phyloP scores from a whole-genome alignment of 192 early-diverging fungal species.

The Spinellus fusiger region DNA sequence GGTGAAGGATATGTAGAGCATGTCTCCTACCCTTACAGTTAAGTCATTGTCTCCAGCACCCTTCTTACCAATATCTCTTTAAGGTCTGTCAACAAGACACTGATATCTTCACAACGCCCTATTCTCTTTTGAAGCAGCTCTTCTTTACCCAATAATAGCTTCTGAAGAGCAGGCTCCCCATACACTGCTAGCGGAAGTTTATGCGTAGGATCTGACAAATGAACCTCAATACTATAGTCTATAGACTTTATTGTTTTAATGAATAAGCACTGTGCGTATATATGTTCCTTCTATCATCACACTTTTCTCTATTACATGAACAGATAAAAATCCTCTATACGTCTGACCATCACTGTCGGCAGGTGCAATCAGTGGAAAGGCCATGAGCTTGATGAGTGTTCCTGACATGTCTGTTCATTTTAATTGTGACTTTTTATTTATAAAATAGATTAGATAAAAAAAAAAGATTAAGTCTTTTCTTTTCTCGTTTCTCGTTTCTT shows the following conservation, averaged over 20 bases:
- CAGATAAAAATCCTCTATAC: constrained; percentile 2
- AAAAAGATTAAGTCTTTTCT: not conserved
- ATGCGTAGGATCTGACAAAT: not conserved
- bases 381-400: no score
- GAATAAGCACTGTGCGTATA: no score
- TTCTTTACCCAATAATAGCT: not conserved
- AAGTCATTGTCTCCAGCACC: not conserved
- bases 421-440: no score
- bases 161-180: not conserved
- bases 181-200: not conserved
- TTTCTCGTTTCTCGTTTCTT: not conserved
- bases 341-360: not conserved
- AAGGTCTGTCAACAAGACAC: not conserved
- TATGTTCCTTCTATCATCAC: not conserved
- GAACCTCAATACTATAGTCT: not conserved
- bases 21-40: not conserved
- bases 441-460: no score
- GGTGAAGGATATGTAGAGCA: not conserved
- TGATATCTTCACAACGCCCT: not conserved
- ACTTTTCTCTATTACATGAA: constrained; percentile 8
- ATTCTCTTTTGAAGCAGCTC: not conserved
- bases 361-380: constrained; percentile 7
- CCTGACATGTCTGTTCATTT: no score
- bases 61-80: not conserved
- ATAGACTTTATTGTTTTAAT: not conserved